Evolutionary conservation across 352 stramenopile genomes (phyloP).

Genomic region (Pythium plurisporium): DNA sequence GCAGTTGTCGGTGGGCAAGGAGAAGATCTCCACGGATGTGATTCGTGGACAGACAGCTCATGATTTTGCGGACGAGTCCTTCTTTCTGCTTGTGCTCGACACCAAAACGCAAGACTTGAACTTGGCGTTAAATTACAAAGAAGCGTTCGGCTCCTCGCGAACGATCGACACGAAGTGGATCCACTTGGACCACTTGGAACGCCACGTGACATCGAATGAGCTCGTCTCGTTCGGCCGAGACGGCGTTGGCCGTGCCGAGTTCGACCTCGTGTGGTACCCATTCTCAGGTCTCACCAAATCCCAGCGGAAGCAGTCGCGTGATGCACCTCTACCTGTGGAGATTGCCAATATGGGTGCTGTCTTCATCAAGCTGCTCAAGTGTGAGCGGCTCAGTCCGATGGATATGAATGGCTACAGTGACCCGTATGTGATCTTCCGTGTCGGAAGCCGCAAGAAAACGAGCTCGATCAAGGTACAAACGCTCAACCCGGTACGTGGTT

Average conservation of each 20-base stretch:
- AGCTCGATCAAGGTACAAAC: conserved; percentile 37
- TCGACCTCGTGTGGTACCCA: conserved; percentile 40
- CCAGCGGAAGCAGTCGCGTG: conserved; percentile 21
- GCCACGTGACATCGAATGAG: conserved; percentile 27
- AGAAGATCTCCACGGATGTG: conserved; percentile 24
- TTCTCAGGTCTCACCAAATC: conserved; percentile 26
- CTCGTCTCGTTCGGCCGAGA: conserved; percentile 34
- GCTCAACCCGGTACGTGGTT: conserved; percentile 33
- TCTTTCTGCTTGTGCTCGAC: conserved; percentile 34
- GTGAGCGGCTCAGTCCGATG: conserved; percentile 34
- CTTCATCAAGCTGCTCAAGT: conserved; percentile 40
- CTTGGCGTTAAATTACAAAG: conserved; percentile 35
- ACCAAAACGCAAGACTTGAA: conserved; percentile 40
- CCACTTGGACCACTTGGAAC: conserved; percentile 35
- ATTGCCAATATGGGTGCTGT: conserved; percentile 36
- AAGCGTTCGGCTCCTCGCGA: conserved; percentile 26
- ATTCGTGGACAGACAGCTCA: conserved; percentile 24
- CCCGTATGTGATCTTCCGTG: conserved; percentile 40
- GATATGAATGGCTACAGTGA: conserved; percentile 42
- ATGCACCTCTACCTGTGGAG: conserved; percentile 29
- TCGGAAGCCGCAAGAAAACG: conserved; percentile 31
- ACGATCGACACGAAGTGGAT: conserved; percentile 44
- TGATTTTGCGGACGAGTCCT: conserved; percentile 26
- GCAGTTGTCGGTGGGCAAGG: conserved; percentile 29
- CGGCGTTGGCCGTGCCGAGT: conserved; percentile 30